These are phyloP conservation scores for Eruca vesicaria DNA, from an alignment of 441 rosid species.

Conservation along the genomic window DNA sequence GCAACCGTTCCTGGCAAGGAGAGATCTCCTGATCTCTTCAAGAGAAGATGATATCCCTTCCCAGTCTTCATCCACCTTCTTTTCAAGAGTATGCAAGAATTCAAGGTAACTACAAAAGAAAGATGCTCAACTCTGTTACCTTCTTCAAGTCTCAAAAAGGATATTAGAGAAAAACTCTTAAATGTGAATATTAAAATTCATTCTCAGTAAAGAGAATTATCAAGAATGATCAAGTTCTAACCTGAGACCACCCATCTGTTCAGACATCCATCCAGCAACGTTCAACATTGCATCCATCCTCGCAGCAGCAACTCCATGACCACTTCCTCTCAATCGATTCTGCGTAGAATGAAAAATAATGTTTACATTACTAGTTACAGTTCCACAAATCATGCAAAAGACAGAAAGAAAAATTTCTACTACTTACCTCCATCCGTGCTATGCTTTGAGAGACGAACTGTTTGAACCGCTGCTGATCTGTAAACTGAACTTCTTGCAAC, in stretches of 20 bases:
- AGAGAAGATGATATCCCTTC: slow-evolving; percentile 79
- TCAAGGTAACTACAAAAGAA: slow-evolving; percentile 68
- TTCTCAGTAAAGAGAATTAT: neutral
- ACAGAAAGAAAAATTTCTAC: slow-evolving; percentile 1
- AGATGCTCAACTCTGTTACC: slow-evolving; percentile 3
- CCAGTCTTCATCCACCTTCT: slow-evolving; percentile 89
- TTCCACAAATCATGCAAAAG: neutral
- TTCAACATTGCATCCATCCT: slow-evolving; percentile 95
- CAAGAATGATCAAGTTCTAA: slow-evolving; percentile 29
- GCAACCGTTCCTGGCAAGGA: slow-evolving; percentile 75
- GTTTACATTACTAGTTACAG: slow-evolving; percentile 10
- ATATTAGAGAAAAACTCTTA: too few relatives aligned
- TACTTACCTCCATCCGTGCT: slow-evolving; percentile 92
- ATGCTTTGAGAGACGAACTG: slow-evolving; percentile 95
- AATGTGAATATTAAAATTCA: neutral
- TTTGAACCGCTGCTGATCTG: slow-evolving; percentile 93
- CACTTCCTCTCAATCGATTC: slow-evolving; percentile 90
- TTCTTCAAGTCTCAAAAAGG: neutral
- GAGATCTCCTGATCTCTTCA: slow-evolving; percentile 79
- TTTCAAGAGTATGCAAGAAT: slow-evolving; percentile 68
- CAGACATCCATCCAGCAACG: slow-evolving; percentile 91
- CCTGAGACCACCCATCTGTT: slow-evolving; percentile 99
- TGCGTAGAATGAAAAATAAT: slow-evolving; percentile 28
- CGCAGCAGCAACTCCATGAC: slow-evolving; percentile 84
- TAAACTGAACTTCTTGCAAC: slow-evolving; percentile 92